A percentile compares a stretch with the other conserved stretches of the same genome.
Evolutionary conservation across 2,329 filamentous ascomycete genomes (phyloP).

Genomic region (Trichophyton verrucosum): DNA sequence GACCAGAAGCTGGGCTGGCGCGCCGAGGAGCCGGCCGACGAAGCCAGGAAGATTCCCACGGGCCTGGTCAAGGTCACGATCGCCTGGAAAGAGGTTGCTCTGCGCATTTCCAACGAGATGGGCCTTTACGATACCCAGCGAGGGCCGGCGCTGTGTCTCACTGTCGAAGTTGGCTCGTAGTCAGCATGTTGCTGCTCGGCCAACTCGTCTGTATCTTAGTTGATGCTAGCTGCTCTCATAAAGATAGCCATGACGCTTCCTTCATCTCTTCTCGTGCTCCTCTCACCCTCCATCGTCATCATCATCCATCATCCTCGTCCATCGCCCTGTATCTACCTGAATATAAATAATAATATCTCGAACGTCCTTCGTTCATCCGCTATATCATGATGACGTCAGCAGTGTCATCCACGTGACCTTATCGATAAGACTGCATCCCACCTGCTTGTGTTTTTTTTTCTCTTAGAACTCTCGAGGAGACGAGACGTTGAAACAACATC

Average conservation of each 20-base stretch:
- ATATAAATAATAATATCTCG: too few species aligned
- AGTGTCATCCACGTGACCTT: not conserved
- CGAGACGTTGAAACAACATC: too few species aligned
- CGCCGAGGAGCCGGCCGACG: constrained; percentile 12
- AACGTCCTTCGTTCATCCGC: too few species aligned
- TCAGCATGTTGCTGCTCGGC: not conserved
- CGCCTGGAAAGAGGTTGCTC: constrained; percentile 27
- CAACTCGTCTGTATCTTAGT: not conserved
- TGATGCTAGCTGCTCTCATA: not conserved
- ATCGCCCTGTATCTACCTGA: not conserved
- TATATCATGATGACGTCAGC: too few species aligned
- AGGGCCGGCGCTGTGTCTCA: constrained; percentile 23
- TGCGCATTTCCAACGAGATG: constrained; percentile 33
- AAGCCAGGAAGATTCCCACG: constrained; percentile 9
- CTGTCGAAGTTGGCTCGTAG: constrained; percentile 21
- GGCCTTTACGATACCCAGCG: constrained; percentile 34
- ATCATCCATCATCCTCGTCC: not conserved
- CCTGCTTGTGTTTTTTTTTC: not conserved
- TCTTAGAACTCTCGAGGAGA: too few species aligned
- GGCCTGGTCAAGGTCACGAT: constrained; percentile 24
- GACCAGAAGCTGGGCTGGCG: constrained; percentile 24
- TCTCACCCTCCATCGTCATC: not conserved
- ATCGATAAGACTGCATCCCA: not conserved
- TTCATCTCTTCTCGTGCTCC: not conserved
- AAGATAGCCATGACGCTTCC: not conserved